Base-by-base conservation (phyloP, 306 rosid species). In the Dicorynia guianensis region DNA sequence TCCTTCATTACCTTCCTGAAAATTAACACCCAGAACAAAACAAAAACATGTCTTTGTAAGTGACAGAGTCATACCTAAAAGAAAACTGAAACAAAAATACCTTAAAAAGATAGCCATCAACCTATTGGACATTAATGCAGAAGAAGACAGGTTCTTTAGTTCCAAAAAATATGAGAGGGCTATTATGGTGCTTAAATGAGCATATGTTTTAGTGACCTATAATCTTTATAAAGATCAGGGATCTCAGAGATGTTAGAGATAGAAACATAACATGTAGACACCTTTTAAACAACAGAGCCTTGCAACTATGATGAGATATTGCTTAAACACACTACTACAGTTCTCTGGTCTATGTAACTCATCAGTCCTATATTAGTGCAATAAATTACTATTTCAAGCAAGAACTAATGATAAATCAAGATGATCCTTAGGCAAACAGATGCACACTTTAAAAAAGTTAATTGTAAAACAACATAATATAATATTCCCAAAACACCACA, bases 1-100 rank as follows among this genome's bases (percentile, higher is more conserved):
- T 92, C 89, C 84, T 83, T 96, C 99, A 89, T 92, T 30, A 35
- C 82, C 78, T 78, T 72, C 91, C 95, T 92, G 85, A 72, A 63
- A n/a, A n/a, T n/a, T n/a, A n/a, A 69, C 20, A 30, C 14, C 19
- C 38, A 50, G 1, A 38, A 52, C 42, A 66, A 11, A 4, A 19
- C 10, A 33, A 50, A 19, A 49, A 62, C 19, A n/a, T 30, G 39
- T 66, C 10, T 48, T 35, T 46, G 12, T 48, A 2, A 70, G 65
- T 55, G 63, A 43, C 66, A 20, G 55, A 18, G 15, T 38, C 3
- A 7, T 13, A 25, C 34, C 7, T 11, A 7, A 53, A 71, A 14
- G 4, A 56, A 58, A 38, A n/a, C 67, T 15, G n/a, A 46, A 5
- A 46, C 13, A 15, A 4, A 54, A 19, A 54, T 0, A n/a, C n/a